Evolutionary conservation across 2,329 filamentous ascomycete species (phyloP).

Genomic region (Exophiala spinifera): DNA sequence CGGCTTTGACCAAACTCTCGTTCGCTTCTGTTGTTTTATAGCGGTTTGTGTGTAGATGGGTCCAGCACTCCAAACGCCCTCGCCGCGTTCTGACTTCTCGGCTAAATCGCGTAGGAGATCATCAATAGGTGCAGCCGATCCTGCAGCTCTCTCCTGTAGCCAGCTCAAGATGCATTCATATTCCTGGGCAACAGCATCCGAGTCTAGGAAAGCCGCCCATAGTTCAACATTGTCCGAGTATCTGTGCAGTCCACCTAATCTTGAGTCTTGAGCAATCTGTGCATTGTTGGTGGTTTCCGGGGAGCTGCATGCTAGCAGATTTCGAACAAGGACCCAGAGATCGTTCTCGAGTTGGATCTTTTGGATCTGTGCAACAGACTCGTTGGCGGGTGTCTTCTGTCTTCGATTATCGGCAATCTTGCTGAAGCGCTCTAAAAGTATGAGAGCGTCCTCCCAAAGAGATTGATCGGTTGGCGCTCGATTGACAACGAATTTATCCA

Average conservation of each 20-base stretch:
- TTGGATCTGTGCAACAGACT: slow-evolving; percentile 46
- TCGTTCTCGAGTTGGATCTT: slow-evolving; percentile 79
- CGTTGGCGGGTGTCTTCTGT: slow-evolving; percentile 26
- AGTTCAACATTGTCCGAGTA: slow-evolving; percentile 61
- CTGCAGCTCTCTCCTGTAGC: slow-evolving; percentile 71
- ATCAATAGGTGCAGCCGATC: slow-evolving; percentile 65
- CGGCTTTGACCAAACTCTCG: slow-evolving; percentile 64
- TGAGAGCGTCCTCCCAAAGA: slow-evolving; percentile 61
- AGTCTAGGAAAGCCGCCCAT: slow-evolving; percentile 71
- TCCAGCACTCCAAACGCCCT: slow-evolving; percentile 76
- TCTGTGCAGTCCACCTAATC: slow-evolving; percentile 46
- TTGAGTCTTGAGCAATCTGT: slow-evolving; percentile 40
- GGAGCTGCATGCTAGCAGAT: slow-evolving; percentile 72
- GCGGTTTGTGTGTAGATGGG: slow-evolving; percentile 89
- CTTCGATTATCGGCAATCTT: slow-evolving; percentile 50
- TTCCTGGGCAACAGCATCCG: slow-evolving; percentile 71
- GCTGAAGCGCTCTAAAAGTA: slow-evolving; percentile 64
- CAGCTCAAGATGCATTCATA: slow-evolving; percentile 78
- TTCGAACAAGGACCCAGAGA: slow-evolving; percentile 66
- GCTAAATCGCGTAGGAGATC: slow-evolving; percentile 73
- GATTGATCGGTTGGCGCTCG: slow-evolving; percentile 38
- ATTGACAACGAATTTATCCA: slow-evolving; percentile 66
- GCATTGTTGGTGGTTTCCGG: slow-evolving; percentile 42
- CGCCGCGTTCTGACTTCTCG: slow-evolving; percentile 68
- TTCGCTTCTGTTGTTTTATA: slow-evolving; percentile 84